Conservation (phyloP, 345 rosid genomes). For the Ceriops tagal region DNA sequence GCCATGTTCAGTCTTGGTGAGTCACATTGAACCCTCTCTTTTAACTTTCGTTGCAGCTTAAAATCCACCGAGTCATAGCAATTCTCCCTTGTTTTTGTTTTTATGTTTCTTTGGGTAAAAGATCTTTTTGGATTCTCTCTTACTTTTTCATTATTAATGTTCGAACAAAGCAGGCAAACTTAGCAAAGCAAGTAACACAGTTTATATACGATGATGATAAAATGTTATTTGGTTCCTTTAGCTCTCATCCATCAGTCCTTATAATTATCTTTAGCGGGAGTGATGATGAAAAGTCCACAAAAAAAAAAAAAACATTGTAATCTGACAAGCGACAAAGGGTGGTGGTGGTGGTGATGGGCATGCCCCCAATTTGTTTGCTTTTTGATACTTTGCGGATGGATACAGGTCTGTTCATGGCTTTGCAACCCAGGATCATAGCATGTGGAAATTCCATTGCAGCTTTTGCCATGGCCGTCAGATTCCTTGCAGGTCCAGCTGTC, state of each 20-base stretch:
- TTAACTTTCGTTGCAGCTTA: neutral
- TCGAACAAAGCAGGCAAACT: slow-evolving; percentile 25
- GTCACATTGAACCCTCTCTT: slow-evolving; percentile 21
- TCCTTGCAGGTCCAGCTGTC: slow-evolving; percentile 95
- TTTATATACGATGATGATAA: slow-evolving; percentile 17
- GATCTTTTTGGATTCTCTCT: slow-evolving; percentile 17
- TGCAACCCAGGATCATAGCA: slow-evolving; percentile 98
- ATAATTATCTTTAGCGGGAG: slow-evolving; percentile 1
- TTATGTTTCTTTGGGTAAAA: neutral
- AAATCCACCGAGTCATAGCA: neutral
- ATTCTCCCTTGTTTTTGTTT: neutral
- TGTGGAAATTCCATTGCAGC: slow-evolving; percentile 92
- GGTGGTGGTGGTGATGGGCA: slow-evolving; percentile 25
- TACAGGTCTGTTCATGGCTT: slow-evolving; percentile 97
- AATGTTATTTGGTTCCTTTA: slow-evolving; percentile 15
- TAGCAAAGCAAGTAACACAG: slow-evolving; percentile 22
- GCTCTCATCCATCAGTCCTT: neutral
- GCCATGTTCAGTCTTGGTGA: slow-evolving; percentile 99
- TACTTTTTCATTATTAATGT: slow-evolving; percentile 37
- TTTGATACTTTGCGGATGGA: slow-evolving; percentile 16
- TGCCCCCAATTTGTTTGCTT: neutral
- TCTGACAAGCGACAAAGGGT: slow-evolving; percentile 16
- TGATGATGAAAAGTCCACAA: slow-evolving; percentile 15
- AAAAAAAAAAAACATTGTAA: neutral
- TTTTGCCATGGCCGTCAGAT: slow-evolving; percentile 92